phyloP scores from a whole-genome alignment of 257 asterid genomes.

The Gentiana straminea region DNA sequence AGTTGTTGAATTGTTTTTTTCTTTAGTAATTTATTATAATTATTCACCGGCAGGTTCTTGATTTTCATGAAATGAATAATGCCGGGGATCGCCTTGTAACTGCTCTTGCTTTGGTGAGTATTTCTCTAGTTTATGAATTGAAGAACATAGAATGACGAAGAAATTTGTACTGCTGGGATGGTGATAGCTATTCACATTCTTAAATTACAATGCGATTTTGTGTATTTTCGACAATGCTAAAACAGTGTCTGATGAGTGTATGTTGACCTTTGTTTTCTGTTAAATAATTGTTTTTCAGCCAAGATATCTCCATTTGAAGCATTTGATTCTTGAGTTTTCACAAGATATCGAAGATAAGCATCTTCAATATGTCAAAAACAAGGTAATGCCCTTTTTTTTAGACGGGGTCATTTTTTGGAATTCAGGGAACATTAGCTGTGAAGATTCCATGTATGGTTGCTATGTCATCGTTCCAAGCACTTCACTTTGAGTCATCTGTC shows the following conservation, averaged over 20 bases:
- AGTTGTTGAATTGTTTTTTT: neutral
- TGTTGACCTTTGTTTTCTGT: slow-evolving; percentile 9
- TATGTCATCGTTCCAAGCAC: too few relatives aligned
- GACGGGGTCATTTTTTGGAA: neutral
- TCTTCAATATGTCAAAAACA: slow-evolving; percentile 49
- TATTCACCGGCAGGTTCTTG: slow-evolving; percentile 50
- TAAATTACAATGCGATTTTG: neutral
- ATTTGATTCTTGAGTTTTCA: slow-evolving; percentile 80
- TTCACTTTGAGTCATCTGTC: too few relatives aligned
- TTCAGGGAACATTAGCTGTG: neutral
- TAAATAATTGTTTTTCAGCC: slow-evolving; percentile 35
- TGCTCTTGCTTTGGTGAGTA: slow-evolving; percentile 75
- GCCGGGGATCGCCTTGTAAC: slow-evolving; percentile 80
- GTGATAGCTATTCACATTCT: neutral
- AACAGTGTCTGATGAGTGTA: neutral
- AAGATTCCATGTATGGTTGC: neutral
- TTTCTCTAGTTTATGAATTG: neutral
- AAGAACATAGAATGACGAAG: neutral
- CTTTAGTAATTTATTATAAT: too few relatives aligned
- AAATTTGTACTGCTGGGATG: neutral
- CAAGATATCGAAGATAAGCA: slow-evolving; percentile 76
- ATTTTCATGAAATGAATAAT: slow-evolving; percentile 70
- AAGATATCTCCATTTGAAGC: slow-evolving; percentile 77
- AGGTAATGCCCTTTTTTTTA: slow-evolving; percentile 27
- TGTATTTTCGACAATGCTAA: neutral